Evolutionary conservation across 2,329 filamentous ascomycete species (phyloP).

Genomic region (Shiraia bambusicola): DNA sequence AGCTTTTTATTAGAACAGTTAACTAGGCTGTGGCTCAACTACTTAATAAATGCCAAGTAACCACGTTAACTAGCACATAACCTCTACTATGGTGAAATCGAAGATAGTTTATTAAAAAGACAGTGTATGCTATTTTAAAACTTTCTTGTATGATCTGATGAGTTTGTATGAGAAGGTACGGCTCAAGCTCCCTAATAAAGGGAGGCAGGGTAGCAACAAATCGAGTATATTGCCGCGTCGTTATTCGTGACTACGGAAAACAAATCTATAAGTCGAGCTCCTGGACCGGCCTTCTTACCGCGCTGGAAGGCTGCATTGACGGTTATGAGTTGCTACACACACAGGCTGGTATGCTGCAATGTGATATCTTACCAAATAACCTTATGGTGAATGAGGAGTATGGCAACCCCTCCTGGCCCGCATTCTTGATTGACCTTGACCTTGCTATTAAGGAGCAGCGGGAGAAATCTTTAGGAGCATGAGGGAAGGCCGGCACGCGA

Average conservation of each 20-base stretch:
- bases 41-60: no score
- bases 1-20: no score
- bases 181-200: no score
- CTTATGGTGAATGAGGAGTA: constrained; percentile 52
- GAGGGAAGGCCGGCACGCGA: constrained; percentile 48
- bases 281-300: constrained; percentile 35
- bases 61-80: no score
- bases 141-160: no score
- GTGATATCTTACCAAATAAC: constrained; percentile 51
- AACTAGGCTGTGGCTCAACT: no score
- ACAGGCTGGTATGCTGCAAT: constrained; percentile 42
- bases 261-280: constrained; percentile 49
- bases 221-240: no score
- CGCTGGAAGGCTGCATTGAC: constrained; percentile 42
- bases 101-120: no score
- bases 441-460: constrained; percentile 39
- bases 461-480: constrained; percentile 40
- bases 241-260: constrained; percentile 47
- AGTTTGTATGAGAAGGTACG: no score
- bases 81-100: no score
- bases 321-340: constrained; percentile 39
- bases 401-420: constrained; percentile 45
- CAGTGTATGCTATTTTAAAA: no score
- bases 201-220: no score
- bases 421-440: constrained; percentile 49